A percentile compares a stretch with the other conserved stretches of the same genome.
Evolutionary conservation across 139 green algal species (phyloP).

Genomic region (Picochlorum sp.): DNA sequence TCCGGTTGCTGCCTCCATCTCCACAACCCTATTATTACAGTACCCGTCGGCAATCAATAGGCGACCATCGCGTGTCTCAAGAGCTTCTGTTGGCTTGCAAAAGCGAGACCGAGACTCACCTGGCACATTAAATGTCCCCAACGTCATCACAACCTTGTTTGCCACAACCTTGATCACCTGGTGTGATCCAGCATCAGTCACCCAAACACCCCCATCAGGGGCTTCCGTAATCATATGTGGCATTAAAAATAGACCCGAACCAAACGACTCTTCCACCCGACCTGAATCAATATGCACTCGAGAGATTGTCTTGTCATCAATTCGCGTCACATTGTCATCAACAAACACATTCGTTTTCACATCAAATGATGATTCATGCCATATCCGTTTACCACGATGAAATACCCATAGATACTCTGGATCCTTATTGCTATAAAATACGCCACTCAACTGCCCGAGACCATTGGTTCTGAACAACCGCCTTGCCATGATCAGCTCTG

Average conservation of each 20-base stretch:
- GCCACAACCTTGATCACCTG: constrained; percentile 55
- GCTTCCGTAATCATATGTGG: constrained; percentile 73
- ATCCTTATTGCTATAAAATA: neutral
- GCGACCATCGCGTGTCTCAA: constrained; percentile 47
- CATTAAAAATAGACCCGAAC: constrained; percentile 52
- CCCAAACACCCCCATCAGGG: constrained; percentile 59
- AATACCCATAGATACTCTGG: constrained; percentile 62
- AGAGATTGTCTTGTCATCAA: constrained; percentile 29
- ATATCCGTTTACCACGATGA: constrained; percentile 45
- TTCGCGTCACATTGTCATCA: constrained; percentile 28
- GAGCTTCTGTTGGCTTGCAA: constrained; percentile 80
- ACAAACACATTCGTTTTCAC: constrained; percentile 13
- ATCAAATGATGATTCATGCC: constrained; percentile 39
- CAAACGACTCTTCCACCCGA: constrained; percentile 27
- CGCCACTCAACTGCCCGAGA: constrained; percentile 27
- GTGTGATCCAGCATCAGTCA: constrained; percentile 41
- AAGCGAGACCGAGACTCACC: constrained; percentile 42
- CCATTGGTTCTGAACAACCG: neutral
- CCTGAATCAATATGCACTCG: constrained; percentile 13
- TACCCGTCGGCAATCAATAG: constrained; percentile 75
- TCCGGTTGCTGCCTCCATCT: constrained; percentile 31
- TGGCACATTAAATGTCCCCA: constrained; percentile 41
- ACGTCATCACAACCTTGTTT: constrained; percentile 42
- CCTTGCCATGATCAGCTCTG: neutral
- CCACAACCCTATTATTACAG: constrained; percentile 38